A percentile compares a stretch with the other conserved stretches of the same genome.
Evolutionary conservation across 768 basidiomycete species (phyloP).

Genomic region (Lactifluus volemus): DNA sequence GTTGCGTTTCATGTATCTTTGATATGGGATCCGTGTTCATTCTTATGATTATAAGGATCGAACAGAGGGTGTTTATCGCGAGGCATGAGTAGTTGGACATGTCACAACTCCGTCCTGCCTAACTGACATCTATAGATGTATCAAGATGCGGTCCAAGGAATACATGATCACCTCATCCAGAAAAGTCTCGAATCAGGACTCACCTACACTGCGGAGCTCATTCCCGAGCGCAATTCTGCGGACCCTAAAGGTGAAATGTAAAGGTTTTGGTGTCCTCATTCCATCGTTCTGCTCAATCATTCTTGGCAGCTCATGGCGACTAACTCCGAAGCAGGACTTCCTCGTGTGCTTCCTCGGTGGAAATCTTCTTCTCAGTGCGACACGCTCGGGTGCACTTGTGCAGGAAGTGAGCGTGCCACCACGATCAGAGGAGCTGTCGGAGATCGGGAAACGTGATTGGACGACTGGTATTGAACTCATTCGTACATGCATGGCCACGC

Average conservation of each 20-base stretch:
- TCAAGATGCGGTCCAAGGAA: conserved; percentile 72
- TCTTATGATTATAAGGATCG: conserved; percentile 39
- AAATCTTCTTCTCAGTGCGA: conserved; percentile 84
- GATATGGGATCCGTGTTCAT: not conserved
- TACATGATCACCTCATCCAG: conserved; percentile 66
- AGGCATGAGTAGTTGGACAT: conserved; percentile 38
- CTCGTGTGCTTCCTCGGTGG: conserved; percentile 93
- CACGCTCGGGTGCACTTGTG: conserved; percentile 47
- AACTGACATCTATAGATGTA: conserved; percentile 60
- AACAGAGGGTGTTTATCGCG: conserved; percentile 67
- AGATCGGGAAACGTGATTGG: conserved; percentile 68
- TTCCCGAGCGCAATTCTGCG: conserved; percentile 40
- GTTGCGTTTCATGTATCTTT: not conserved
- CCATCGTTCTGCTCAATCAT: not conserved
- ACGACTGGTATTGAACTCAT: conserved; percentile 70
- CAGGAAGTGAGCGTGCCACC: conserved; percentile 62
- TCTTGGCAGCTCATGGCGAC: conserved; percentile 52
- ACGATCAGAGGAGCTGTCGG: conserved; percentile 48
- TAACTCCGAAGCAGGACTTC: conserved; percentile 88
- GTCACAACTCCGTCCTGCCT: not conserved
- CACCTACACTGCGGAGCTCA: conserved; percentile 76
- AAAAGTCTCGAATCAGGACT: conserved; percentile 50
- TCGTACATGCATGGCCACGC: conserved; percentile 81
- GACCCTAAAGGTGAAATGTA: conserved; percentile 27
- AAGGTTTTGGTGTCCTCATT: conserved; percentile 16